Base-by-base conservation (phyloP, 1,139 yeast species). In the Geotrichum histeridarum region DNA sequence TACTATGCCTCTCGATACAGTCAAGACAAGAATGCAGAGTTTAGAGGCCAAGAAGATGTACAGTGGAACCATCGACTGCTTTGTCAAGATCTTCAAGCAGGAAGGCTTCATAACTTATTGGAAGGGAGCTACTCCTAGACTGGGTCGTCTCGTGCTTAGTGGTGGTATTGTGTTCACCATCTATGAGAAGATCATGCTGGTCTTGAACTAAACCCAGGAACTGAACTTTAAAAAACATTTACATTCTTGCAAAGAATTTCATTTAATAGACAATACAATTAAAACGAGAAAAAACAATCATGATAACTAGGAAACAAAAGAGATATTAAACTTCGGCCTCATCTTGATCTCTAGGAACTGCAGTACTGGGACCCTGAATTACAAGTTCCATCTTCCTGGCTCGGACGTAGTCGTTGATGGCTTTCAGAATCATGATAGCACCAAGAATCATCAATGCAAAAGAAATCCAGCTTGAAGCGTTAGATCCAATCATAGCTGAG, bases 1-100 rank as follows among this genome's bases (percentile, higher is more conserved):
- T 3, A 93, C 99, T 8, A 93, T 93, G 98, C 99, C 99, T 9
- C 84, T 93, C 42, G 99, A 93, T 69, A 93, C 98, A 0, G 96
- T 93, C 60, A 93, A 93, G 74, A 93, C 99, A 0, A 81, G 99
- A 72, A 93, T 93, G 97, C 99, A 93, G 74, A 86, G 96, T 32
- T 77, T 93, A 61, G 94, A 88, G 39, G 88, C 97, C 4, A 79
- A 80, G 55, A 77, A 79, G 61, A 71, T 77, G 64, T 93, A 93
- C 72, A 69, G 78, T 4, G 81, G 91, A 44, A 91, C 98, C 0
- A 31, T 85, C 47, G 80, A 91, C 71, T 93, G 98, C 71, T 91
- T 93, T 64, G 80, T 73, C 36, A 82, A 80, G 61, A 84, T 93
- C 54, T 86, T 86, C 70, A 84, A 76, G 67, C 85, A 91, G 55